phyloP scores from a whole-genome alignment of 2,329 filamentous ascomycete species.

The Fusarium pseudoanthophilum region DNA sequence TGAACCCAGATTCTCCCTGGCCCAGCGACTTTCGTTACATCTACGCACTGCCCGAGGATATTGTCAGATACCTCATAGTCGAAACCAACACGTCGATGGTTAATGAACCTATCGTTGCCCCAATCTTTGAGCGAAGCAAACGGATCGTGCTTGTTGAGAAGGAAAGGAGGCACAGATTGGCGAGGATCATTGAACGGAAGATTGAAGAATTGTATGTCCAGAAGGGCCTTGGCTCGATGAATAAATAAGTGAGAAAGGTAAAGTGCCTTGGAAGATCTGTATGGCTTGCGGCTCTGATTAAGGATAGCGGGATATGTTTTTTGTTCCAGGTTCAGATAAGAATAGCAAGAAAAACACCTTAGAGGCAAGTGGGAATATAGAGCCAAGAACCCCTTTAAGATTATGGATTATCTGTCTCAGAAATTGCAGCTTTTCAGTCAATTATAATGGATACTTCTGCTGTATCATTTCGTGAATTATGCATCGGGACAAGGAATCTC shows the following conservation, averaged over 20 bases:
- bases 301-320: background rate
- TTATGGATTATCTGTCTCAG: no score
- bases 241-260: fast-evolving
- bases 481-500: fast-evolving
- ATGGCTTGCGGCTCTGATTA: fast-evolving
- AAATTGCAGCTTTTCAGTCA: background rate
- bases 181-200: background rate
- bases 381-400: background rate
- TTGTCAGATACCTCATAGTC: background rate
- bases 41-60: background rate
- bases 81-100: background rate
- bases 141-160: background rate
- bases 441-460: fast-evolving
- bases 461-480: background rate
- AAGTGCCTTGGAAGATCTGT: background rate
- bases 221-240: background rate
- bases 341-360: background rate
- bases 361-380: background rate
- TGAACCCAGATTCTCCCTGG: background rate
- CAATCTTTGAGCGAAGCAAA: background rate
- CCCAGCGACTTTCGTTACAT: background rate
- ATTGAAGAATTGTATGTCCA: background rate
- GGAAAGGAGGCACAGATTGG: background rate
- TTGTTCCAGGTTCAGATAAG: background rate
- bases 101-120: background rate